Base-by-base conservation (phyloP, 768 basidiomycete species). In the Macrolepiota dolichaula region DNA sequence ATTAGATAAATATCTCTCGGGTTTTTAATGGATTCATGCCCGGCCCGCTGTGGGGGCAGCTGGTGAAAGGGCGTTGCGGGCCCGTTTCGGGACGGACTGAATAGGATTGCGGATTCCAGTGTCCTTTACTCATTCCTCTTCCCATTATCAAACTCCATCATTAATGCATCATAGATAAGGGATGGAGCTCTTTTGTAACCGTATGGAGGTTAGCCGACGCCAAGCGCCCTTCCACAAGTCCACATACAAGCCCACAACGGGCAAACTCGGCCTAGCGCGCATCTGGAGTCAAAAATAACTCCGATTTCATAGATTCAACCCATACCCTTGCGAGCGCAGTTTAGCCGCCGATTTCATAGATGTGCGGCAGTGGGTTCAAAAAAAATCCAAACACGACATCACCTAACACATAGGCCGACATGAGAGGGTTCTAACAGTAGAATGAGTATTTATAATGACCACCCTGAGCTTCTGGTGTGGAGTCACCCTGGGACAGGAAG, bases 361-460 rank as follows among this genome's bases (percentile, higher is more conserved):
- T 44, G 19, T 44, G 19, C 17, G 7, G 17, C 19, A 19, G 19
- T 44, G 24, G 19, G 47, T 24, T 24, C 52, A 40, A 13, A 25
- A 22, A 10, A 25, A 22, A 10, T 54, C 12, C 36, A 36, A 54
- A 5, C 36, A 60, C 46, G 59, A 60, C 59, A 60, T 53, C 51
- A 53, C 44, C 24, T n/a, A n/a, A 37, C 19, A 37, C 12, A 44
- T 19, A 9, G 42, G 42, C 17, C 42, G 29, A 32, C 59, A 44
- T 17, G 51, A 46, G 36, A 53, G 36, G 25, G 25, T 24, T 29
- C 37, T 38, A 29, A 59, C 25, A 47, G 17, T 22, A 19, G 46
- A 47, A 32, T 52, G 15, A 37, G 35, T 22, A 52, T 36, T 13
- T n/a, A 40, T 40, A 35, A 10, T 38, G 37, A 42, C 59, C 44